A percentile compares a stretch with the other conserved stretches of the same genome.
Conservation (phyloP, 352 stramenopile genomes). For the Plasmopara muralis region DNA sequence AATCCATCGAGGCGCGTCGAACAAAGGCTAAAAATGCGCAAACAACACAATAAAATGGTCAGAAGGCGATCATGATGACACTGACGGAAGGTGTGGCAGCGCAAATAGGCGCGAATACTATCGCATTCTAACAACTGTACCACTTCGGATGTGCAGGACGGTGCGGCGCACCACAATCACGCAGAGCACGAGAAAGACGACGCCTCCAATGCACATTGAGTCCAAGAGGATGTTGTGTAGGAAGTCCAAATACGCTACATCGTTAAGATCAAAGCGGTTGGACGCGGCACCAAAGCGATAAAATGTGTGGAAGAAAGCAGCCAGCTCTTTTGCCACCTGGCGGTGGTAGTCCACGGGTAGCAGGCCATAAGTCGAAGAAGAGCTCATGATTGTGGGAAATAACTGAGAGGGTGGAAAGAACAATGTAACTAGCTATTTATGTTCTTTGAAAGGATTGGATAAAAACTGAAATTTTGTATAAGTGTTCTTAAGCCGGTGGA, state of each 20-base stretch:
- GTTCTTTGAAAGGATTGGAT: conserved; percentile 1
- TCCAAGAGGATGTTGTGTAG: conserved; percentile 66
- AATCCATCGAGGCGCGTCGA: conserved; percentile 34
- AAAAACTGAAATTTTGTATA: background rate
- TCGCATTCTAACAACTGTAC: conserved; percentile 18
- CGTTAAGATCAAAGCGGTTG: conserved; percentile 47
- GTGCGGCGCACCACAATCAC: conserved; percentile 63
- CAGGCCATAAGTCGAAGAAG: conserved; percentile 20
- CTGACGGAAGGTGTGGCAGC: background rate
- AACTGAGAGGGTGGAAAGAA: conserved; percentile 4
- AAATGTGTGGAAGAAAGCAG: conserved; percentile 74
- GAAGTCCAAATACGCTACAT: conserved; percentile 50
- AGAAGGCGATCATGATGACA: conserved; percentile 5
- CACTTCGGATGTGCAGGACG: conserved; percentile 62
- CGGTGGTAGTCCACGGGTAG: conserved; percentile 65
- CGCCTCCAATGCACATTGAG: conserved; percentile 49
- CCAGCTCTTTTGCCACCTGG: conserved; percentile 55
- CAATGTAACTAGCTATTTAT: conserved; percentile 2
- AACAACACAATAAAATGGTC: conserved; percentile 5
- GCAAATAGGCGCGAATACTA: background rate
- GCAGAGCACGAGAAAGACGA: conserved; percentile 60
- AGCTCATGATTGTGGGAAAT: conserved; percentile 12
- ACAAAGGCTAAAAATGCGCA: conserved; percentile 28
- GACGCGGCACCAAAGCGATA: conserved; percentile 59
- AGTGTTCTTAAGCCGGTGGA: background rate